Conservation (phyloP, 139 green algal species). For the Pleodorina starrii region DNA sequence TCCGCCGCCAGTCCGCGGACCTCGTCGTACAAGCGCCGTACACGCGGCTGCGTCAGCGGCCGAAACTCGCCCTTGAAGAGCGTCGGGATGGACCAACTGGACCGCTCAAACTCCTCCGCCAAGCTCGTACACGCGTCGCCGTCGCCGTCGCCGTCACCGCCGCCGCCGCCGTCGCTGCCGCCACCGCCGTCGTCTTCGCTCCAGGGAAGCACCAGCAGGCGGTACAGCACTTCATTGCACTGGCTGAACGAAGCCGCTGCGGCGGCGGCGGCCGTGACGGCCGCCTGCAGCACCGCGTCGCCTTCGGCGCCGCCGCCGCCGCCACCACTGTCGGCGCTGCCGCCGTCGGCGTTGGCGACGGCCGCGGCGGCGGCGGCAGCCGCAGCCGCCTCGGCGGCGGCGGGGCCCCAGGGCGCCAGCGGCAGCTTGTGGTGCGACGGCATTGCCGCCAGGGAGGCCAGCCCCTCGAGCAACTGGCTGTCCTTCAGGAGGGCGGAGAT, state of each 20-base stretch:
- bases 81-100: constrained; percentile 14
- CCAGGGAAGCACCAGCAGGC: constrained; percentile 15
- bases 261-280: neutral
- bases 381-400: neutral
- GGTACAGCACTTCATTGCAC: constrained; percentile 36
- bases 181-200: neutral
- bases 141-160: neutral
- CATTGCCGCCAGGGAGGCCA: neutral
- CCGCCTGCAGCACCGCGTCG: neutral
- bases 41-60: constrained; percentile 15
- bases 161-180: neutral
- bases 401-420: neutral
- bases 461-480: neutral
- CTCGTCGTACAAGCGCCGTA: constrained; percentile 42
- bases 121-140: neutral
- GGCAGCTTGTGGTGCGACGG: neutral
- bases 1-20: neutral
- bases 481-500: neutral
- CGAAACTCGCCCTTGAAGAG: constrained; percentile 1
- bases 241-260: neutral
- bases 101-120: constrained; percentile 13
- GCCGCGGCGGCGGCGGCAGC: neutral
- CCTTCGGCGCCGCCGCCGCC: neutral
- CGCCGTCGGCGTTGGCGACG: neutral
- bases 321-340: neutral